Base-by-base conservation (phyloP, 2,329 filamentous ascomycete genomes). In the Ceratocystis lukuohia region DNA sequence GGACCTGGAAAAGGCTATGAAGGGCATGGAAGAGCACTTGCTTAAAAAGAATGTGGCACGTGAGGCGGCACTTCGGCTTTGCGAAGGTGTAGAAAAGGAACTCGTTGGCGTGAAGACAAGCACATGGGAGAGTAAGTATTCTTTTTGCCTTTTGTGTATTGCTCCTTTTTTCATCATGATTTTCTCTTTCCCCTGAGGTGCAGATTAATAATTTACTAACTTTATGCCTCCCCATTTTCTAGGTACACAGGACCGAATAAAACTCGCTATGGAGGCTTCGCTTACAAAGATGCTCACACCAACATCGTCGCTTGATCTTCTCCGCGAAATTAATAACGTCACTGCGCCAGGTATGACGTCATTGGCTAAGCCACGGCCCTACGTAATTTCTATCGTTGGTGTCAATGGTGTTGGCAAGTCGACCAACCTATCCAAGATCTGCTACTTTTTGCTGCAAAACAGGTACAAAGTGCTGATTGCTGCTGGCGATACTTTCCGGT, bases 381-480 rank as follows among this genome's bases (percentile, higher is more conserved):
- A 97, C 74, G 93, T 97, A 72, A 95, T 99, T 74, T 96, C 91
- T 67, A 96, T 99, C 69, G 94, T 99, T 56, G 94, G 94, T 69
- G 94, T 99, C 74, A 99, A 99, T 75, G 94, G 94, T 65, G 94
- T 99, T 46, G 94, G 94, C 73, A 99, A 99, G 78, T 96, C 92
- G 17, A 99, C 94, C 64, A 97, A 96, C 74, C 81, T 99, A 46
- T 93, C 90, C 75, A 99, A 99, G 77, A 96, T 99, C 70, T 96
- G 92, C 76, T 99, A 94, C 78, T 99, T 99, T 79, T 81, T 99
- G 46, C 81, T 99, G 41, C 93, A 99, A 76, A 99, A 99, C 80
- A 92, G 95, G 74, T 95, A 96, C 80, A 89, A 89, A 73, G 91
- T 99, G 17, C 83, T 99, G 67, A 90, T 99, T 70, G 93, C 91